Evolutionary conservation across 495 filamentous ascomycete species (phyloP), one percentile per base, ranked within the genome.

Genomic region (Penicillium soppii): DNA sequence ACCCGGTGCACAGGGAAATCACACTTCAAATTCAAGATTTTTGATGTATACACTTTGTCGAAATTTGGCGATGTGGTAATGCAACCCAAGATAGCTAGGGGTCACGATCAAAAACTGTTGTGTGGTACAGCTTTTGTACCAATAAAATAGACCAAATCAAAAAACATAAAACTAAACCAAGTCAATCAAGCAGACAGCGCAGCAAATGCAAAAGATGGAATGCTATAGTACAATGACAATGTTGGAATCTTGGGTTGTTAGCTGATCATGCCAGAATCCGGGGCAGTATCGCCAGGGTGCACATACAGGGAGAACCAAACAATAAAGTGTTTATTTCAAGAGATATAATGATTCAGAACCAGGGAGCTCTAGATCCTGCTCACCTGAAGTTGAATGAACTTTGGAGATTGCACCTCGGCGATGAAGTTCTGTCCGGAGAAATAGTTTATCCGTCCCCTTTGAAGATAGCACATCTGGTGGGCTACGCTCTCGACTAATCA

Each of bases 201-300:
- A 30, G 12, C 5, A 16, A 40, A 30, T 40, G 46, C 36, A 40
- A 30, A 33, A 36, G 36, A 13, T 25, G 38, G 36, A 30, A 49
- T 40, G 37, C 26, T 29, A 49, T 49, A 49, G 25, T 49, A 49
- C 46, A 49, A 12, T 17, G 36, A n/a, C n/a, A n/a, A n/a, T n/a
- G n/a, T n/a, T n/a, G 27, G 21, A 49, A 49, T 40, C 46, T 49
- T 25, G 36, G 7, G 12, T 22, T 38, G 46, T 49, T 49, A 49
- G 46, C 35, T 40, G 26, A 36, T 20, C 3, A 22, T 15, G 17
- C 23, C 36, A 26, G 36, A 12, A 40, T 5, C 15, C 13, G 17
- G 13, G 19, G 8, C 15, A 23, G 17, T 21, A 17, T 15, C 10
- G 7, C 9, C 1, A 2, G 30, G 15, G n/a, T n/a, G 26, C 13